Conservation (phyloP, 2,329 filamentous ascomycete species). For the Monascus ruber region DNA sequence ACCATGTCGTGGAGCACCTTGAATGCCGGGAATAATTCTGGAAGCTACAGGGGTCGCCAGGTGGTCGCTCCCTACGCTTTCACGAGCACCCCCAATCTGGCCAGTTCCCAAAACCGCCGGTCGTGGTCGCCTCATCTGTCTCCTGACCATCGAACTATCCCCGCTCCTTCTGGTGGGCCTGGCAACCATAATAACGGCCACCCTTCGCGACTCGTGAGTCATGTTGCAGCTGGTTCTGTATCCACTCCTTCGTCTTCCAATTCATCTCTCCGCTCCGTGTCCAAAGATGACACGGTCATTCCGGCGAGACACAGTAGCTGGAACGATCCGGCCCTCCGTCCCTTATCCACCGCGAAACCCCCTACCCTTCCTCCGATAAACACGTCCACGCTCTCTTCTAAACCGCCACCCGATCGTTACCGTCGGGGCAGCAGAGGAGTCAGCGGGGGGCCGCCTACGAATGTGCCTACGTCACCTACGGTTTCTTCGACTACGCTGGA, state of each 20-base stretch:
- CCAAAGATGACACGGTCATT: conserved; percentile 41
- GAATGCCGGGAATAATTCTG: conserved; percentile 25
- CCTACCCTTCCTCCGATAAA: conserved; percentile 42
- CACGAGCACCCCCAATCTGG: conserved; percentile 56
- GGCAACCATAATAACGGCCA: conserved; percentile 7
- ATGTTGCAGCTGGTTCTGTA: conserved; percentile 42
- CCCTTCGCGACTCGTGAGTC: conserved; percentile 26
- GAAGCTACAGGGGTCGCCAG: conserved; percentile 44
- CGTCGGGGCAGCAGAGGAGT: conserved; percentile 51
- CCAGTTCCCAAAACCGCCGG: conserved; percentile 43
- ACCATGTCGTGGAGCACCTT: conserved; percentile 32
- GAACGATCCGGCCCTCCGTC: conserved; percentile 26
- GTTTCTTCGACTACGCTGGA: conserved; percentile 16
- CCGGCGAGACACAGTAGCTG: conserved; percentile 25
- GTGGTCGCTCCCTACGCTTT: conserved; percentile 69
- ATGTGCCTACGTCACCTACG: conserved; percentile 1
- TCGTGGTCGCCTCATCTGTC: conserved; percentile 44
- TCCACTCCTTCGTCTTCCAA: conserved; percentile 42
- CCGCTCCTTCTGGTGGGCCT: conserved; percentile 31
- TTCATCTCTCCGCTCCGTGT: conserved; percentile 33
- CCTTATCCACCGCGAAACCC: conserved; percentile 39
- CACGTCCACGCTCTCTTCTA: conserved; percentile 41
- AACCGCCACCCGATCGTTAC: conserved; percentile 73
- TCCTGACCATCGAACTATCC: conserved; percentile 44
- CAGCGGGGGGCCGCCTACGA: conserved; percentile 8